Percentiles rank a stretch among this genome's conserved stretches.
phyloP scores from a whole-genome alignment of 352 stramenopile genomes.

The Phytophthora pistaciae region DNA sequence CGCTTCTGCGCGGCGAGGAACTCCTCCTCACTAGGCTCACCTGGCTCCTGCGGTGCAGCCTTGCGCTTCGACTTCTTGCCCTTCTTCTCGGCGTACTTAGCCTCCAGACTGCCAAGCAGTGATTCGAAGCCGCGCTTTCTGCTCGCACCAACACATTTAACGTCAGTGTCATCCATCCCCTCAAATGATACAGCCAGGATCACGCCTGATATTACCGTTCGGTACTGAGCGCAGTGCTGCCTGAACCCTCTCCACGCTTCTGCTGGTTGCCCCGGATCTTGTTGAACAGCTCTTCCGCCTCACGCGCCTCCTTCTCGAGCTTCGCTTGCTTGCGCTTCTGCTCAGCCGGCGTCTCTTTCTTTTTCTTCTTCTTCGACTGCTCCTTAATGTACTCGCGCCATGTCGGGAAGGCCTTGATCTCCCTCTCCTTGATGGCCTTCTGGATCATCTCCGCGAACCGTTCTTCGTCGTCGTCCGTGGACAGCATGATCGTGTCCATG shows the following conservation, averaged over 20 bases:
- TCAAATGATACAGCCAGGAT: not conserved
- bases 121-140: constrained; percentile 70
- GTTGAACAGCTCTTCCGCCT: constrained; percentile 70
- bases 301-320: constrained; percentile 61
- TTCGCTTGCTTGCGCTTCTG: constrained; percentile 62
- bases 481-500: constrained; percentile 90
- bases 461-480: constrained; percentile 80
- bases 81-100: constrained; percentile 69
- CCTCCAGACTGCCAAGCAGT: constrained; percentile 66
- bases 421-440: constrained; percentile 59
- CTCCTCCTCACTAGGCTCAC: constrained; percentile 69
- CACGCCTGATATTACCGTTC: constrained; percentile 42
- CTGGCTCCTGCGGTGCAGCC: constrained; percentile 5
- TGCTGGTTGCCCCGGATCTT: constrained; percentile 69
- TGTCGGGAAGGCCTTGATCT: constrained; percentile 45
- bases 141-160: constrained; percentile 14
- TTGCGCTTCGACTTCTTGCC: constrained; percentile 55
- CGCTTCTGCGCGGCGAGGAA: constrained; percentile 67
- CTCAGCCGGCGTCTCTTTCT: constrained; percentile 37
- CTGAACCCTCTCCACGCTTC: constrained; percentile 37
- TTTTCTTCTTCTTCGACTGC: constrained; percentile 49
- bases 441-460: constrained; percentile 78
- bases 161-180: constrained; percentile 4
- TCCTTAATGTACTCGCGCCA: constrained; percentile 62
- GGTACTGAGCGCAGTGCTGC: constrained; percentile 43